These are phyloP conservation scores for Leavenworthia alabamica DNA, from an alignment of 345 rosid genomes.

Conservation along the genomic window DNA sequence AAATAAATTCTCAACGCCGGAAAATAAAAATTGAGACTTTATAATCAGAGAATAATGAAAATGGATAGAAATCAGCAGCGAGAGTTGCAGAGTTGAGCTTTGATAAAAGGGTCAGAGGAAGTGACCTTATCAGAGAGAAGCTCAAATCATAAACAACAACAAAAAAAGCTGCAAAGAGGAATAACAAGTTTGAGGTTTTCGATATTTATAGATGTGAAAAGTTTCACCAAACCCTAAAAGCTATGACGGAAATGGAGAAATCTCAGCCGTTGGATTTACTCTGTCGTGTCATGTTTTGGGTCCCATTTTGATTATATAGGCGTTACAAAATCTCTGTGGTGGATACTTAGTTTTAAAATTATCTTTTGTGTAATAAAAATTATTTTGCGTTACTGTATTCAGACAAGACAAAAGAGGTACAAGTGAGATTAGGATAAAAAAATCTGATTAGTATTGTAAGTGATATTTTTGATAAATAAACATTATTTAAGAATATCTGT, in stretches of 20 bases:
- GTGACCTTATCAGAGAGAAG: conserved; percentile 29
- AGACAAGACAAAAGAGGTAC: too few relatives aligned
- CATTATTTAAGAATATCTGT: too few relatives aligned
- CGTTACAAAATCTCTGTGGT: too few relatives aligned
- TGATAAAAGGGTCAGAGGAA: conserved; percentile 16
- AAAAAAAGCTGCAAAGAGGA: conserved; percentile 2
- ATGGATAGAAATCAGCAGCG: conserved; percentile 31
- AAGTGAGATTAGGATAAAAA: too few relatives aligned
- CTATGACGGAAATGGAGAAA: neutral
- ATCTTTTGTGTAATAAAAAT: too few relatives aligned
- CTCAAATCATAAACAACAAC: too few relatives aligned
- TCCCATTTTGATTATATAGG: too few relatives aligned
- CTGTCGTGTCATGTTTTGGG: too few relatives aligned
- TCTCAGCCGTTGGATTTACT: conserved; percentile 31
- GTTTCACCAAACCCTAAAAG: conserved; percentile 28
- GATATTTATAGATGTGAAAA: conserved; percentile 18
- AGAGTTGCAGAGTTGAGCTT: conserved; percentile 27
- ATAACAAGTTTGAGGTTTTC: neutral
- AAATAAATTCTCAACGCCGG: neutral
- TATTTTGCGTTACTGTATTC: too few relatives aligned
- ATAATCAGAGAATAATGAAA: conserved; percentile 1
- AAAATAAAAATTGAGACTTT: conserved; percentile 15
- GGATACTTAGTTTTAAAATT: too few relatives aligned
- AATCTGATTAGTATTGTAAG: too few relatives aligned
- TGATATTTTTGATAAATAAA: too few relatives aligned